A percentile compares a stretch with the other conserved stretches of the same genome.
These are phyloP conservation scores for Gossypioides kirkii DNA, from an alignment of 345 rosid genomes.

Conservation along the genomic window DNA sequence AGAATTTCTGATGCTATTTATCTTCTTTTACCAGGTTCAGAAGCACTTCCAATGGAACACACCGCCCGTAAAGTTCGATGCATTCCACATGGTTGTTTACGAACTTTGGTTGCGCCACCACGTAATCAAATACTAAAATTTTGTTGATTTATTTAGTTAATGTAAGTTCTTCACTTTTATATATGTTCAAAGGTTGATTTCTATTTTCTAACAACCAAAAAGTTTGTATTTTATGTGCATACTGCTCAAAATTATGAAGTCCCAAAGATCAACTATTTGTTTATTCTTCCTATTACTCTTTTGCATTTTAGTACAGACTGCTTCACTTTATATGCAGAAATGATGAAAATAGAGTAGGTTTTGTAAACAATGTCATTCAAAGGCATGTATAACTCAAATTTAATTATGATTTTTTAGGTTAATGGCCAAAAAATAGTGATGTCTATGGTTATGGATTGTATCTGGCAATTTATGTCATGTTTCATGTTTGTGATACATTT, in stretches of 20 bases:
- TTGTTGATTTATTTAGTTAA: constrained; percentile 15
- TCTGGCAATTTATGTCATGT: too few relatives aligned
- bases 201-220: constrained; percentile 11
- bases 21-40: constrained; percentile 55
- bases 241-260: neutral
- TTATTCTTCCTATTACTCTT: constrained; percentile 9
- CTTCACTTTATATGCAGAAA: neutral
- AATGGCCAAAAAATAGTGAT: too few relatives aligned
- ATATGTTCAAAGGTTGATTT: neutral
- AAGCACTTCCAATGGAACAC: constrained; percentile 96
- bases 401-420: too few relatives aligned
- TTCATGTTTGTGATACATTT: too few relatives aligned
- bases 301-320: neutral
- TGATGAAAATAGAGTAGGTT: neutral
- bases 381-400: neutral
- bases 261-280: constrained; percentile 10
- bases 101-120: constrained; percentile 94
- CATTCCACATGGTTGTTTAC: constrained; percentile 94
- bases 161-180: neutral
- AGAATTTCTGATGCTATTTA: constrained; percentile 5
- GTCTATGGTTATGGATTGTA: too few relatives aligned
- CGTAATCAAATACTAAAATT: constrained; percentile 64
- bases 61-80: constrained; percentile 67
- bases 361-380: neutral
- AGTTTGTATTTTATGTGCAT: constrained; percentile 13